Evolutionary conservation across 495 filamentous ascomycete genomes (phyloP), one percentile per base, ranked within the genome.

Genomic region (Amniculicola lignicola): DNA sequence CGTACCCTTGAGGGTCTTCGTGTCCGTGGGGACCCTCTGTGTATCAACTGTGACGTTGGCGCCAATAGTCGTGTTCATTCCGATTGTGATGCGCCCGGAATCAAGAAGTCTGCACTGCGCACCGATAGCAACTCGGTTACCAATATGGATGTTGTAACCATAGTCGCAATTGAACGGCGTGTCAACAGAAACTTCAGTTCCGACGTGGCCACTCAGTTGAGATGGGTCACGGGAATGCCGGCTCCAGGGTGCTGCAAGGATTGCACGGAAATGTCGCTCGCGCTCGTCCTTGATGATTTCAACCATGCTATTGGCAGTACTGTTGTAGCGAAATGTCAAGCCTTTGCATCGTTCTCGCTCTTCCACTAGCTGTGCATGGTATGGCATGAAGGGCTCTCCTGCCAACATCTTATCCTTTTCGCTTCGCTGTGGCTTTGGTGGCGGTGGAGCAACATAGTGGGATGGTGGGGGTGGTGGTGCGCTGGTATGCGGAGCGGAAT

Each of bases 401-500:
- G 75, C 77, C 2, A 95, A 76, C 93, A 98, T 98, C 70, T 95
- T 93, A 41, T 95, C 89, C 69, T 93, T 96, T 68, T 96, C 89
- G 0, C 84, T 86, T 46, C 55, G 51, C 12, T 59, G 27, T 80
- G 70, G 53, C 59, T 42, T 69, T 58, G 73, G 68, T 19, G 68
- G 65, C 51, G 69, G 59, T 46, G 70, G 58, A 10, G 72, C 59
- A n/a, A 41, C 41, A 19, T 49, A 52, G 21, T 56, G 51, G 15
- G 48, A 12, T 10, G 55, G 55, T 4, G 61, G 57, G 9, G 43
- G 61, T n/a, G 61, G 57, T n/a, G 43, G 61, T 11, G 56, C 18
- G 4, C 12, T n/a, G 24, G 40, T 18, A 6, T 24, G 46, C 14
- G 45, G 46, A n/a, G 45, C 19, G 10, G 22, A 31, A 18, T 48